Percentiles rank a stretch among this genome's conserved stretches.
phyloP scores from a whole-genome alignment of 140 eudicot genomes.

The Stevia rebaudiana region DNA sequence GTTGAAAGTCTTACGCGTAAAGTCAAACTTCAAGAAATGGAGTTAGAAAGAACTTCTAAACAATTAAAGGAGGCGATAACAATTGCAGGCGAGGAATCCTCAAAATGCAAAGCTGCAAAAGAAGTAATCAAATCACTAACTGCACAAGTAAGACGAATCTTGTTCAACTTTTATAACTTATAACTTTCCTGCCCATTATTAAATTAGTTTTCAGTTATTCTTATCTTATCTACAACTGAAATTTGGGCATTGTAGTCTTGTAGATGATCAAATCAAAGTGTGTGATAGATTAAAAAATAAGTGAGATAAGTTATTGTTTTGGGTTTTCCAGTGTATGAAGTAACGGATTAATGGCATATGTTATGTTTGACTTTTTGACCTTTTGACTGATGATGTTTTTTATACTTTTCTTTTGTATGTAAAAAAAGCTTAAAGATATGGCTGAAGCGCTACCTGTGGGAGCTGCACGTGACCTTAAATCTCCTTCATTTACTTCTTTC shows the following conservation, averaged over 20 bases:
- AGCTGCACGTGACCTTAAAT: constrained; percentile 53
- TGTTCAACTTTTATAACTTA: not conserved
- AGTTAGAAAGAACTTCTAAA: constrained; percentile 70
- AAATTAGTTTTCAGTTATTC: not conserved
- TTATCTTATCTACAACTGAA: not conserved
- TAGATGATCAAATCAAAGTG: too few species aligned
- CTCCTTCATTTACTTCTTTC: constrained; percentile 53
- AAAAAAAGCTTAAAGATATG: constrained; percentile 78
- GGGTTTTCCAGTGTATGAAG: not conserved
- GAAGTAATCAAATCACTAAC: constrained; percentile 95
- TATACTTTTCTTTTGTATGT: constrained; percentile 17
- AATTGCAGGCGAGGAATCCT: constrained; percentile 84
- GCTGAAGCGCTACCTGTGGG: constrained; percentile 95
- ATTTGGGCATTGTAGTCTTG: not conserved
- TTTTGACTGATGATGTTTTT: not conserved
- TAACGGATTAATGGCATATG: not conserved
- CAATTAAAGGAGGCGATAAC: constrained; percentile 81
- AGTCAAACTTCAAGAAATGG: constrained; percentile 72
- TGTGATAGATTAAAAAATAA: not conserved
- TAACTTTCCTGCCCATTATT: constrained; percentile 4
- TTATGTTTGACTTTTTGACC: not conserved
- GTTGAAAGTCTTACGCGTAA: constrained; percentile 76
- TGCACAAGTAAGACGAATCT: constrained; percentile 61
- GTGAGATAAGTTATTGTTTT: not conserved
- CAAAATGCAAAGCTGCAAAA: constrained; percentile 96